Evolutionary conservation across 2,329 filamentous ascomycete species (phyloP), one percentile per base, ranked within the genome.

Genomic region (Monosporascus sp.): DNA sequence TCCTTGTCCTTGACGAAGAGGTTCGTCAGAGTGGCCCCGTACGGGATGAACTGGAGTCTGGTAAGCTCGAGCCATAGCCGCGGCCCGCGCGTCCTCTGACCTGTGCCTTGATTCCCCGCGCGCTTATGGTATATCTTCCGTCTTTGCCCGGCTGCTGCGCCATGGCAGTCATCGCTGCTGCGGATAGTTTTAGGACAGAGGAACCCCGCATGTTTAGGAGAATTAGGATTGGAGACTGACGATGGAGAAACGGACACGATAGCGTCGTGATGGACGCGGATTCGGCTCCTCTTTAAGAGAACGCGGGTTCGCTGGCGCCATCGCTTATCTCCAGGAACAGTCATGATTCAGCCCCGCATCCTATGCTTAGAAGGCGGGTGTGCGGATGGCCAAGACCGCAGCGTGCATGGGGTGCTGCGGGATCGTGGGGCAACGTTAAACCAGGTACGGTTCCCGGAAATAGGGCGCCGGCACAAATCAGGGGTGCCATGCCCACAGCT

Each of bases 1-100:
- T 82, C 73, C 60, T 81, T 82, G 67, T 85, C 83, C 56, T 79
- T 79, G 60, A 86, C 78, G 66, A 81, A 85, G 22, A 86, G 72
- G 63, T 85, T 85, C 47, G 80, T 79, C 57, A 86, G 73, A 41
- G 76, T 79, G 6, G 83, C 83, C 51, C 81, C 83, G 62, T 85
- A 68, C 5, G 63, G 58, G 45, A 68, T 68, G 50, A 68, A 68
- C 66, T 68, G 45, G 20, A 11, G 5, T 31, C 42, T 17, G 17
- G 48, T 41, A 11, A 41, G 48, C 34, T 6, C 18, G 5, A 15
- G 22, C 3, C 48, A 8, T 49, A 20, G 9, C 20, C n/a, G 22
- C 5, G 2, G 20, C 20, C 20, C 9, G 25, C 22, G 17, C 11
- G 20, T 6, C n/a, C 20, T 45, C 57, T 57, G 11, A 66, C 65